Evolutionary conservation across 2,329 filamentous ascomycete species (phyloP), one percentile per base, ranked within the genome.

Genomic region (Aspergillus sp.): DNA sequence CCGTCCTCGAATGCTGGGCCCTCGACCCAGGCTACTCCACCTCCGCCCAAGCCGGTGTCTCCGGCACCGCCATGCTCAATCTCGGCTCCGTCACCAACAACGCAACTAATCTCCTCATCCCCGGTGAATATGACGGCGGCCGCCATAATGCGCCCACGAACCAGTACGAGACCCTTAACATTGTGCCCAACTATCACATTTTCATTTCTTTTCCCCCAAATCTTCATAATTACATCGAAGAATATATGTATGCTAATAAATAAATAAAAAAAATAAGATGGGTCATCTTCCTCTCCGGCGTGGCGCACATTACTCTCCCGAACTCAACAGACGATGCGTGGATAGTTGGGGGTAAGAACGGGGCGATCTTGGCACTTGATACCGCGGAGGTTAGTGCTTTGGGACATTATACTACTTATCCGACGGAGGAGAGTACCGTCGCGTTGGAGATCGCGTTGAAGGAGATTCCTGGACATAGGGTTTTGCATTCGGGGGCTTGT

Each of bases 1-100:
- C 80, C 8, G 72, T 71, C 7, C 64, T 82, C 4, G 77, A 82
- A 68, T 82, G 80, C 74, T 82, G 80, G 80, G 74, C 79, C 59
- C 64, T 82, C 7, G 63, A 71, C 8, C 64, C 71, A 3, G 74
- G 74, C 11, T 79, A 79, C 57, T 30, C 66, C n/a, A 65, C 62
- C 1, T 73, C 75, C 8, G 58, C 67, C 6, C 56, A 68, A n/a
- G 57, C 74, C 6, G 78, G 78, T 2, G 72, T 70, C 2, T 32
- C 66, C 1, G 77, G 78, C 3, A 62, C 76, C 0, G 56, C 66
- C 7, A 57, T 63, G 19, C 62, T 78, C 2, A 57, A 63, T 13
- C 64, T 82, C 5, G 78, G 78, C 5, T 57, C 68, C 10, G 30
- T 70, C 15, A 51, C 68, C 0, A 65, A 62, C 0, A 77, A 77